Evolutionary conservation across 1,139 yeast genomes (phyloP).

Genomic region (Nematodospora anomalae): DNA sequence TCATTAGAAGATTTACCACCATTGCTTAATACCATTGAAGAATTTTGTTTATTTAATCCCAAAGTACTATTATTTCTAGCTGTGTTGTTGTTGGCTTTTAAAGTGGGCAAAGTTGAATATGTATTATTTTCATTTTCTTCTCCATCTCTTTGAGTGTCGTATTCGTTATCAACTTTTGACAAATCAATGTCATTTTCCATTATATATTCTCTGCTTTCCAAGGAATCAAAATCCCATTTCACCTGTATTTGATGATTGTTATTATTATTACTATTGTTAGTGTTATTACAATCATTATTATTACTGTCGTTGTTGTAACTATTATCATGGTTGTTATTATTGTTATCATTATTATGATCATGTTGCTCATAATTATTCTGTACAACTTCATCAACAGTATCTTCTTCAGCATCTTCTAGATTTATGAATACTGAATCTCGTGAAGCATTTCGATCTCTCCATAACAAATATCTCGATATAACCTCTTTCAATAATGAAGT

Average conservation of each 20-base stretch:
- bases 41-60: slow-evolving; percentile 8
- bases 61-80: slow-evolving; percentile 11
- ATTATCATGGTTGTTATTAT: slow-evolving; percentile 3
- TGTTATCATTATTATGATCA: slow-evolving; percentile 18
- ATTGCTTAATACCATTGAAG: slow-evolving; percentile 10
- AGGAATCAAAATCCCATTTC: slow-evolving; percentile 87
- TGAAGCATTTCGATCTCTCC: slow-evolving; percentile 67
- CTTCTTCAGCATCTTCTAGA: slow-evolving; percentile 31
- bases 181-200: slow-evolving; percentile 62
- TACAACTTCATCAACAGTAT: slow-evolving; percentile 15
- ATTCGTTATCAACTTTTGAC: slow-evolving; percentile 42
- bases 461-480: slow-evolving; percentile 72
- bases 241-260: slow-evolving; percentile 51
- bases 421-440: slow-evolving; percentile 49
- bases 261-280: slow-evolving; percentile 8
- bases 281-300: slow-evolving; percentile 17
- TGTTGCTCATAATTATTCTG: slow-evolving; percentile 11
- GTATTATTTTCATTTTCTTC: slow-evolving; percentile 4
- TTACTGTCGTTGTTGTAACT: slow-evolving; percentile 3
- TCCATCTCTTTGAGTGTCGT: slow-evolving; percentile 25
- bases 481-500: slow-evolving; percentile 69
- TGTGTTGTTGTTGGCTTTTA: slow-evolving; percentile 18
- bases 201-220: slow-evolving; percentile 70
- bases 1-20: slow-evolving; percentile 26
- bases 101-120: slow-evolving; percentile 33